Evolutionary conservation across 2,329 filamentous ascomycete species (phyloP).

Genomic region (Ambrosiella xylebori): DNA sequence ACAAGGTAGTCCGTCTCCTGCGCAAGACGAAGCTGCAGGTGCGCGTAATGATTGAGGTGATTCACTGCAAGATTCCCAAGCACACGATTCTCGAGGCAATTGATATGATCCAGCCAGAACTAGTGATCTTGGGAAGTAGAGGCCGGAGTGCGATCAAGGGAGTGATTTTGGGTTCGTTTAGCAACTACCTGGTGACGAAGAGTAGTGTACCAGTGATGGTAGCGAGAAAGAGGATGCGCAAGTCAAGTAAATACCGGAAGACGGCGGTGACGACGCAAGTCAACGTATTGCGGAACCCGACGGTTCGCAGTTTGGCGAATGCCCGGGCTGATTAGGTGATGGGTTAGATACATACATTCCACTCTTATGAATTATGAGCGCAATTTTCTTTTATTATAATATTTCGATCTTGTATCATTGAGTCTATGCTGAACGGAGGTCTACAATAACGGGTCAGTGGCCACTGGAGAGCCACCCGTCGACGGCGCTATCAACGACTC

Average conservation of each 20-base stretch:
- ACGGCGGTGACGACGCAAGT: slow-evolving; percentile 49
- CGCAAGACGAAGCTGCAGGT: slow-evolving; percentile 87
- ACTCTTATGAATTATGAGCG: too few species aligned
- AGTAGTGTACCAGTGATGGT: slow-evolving; percentile 97
- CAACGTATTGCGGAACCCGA: slow-evolving; percentile 63
- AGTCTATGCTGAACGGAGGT: too few species aligned
- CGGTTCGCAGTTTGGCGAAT: slow-evolving; percentile 46
- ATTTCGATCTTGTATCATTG: too few species aligned
- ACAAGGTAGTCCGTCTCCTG: slow-evolving; percentile 67
- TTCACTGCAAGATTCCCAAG: slow-evolving; percentile 95
- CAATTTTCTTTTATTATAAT: too few species aligned
- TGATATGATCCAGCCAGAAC: slow-evolving; percentile 74
- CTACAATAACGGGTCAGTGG: too few species aligned
- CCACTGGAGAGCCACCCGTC: too few species aligned
- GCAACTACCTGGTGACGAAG: slow-evolving; percentile 93
- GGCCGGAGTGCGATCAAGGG: slow-evolving; percentile 86
- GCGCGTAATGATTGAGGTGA: slow-evolving; percentile 82
- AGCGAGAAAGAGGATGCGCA: slow-evolving; percentile 72
- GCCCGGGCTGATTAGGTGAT: slow-evolving; percentile 55
- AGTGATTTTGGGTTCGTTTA: slow-evolving; percentile 88
- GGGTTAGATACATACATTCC: neutral
- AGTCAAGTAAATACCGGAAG: slow-evolving; percentile 67
- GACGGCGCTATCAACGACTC: too few species aligned
- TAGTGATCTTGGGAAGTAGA: slow-evolving; percentile 83
- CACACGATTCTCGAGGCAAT: slow-evolving; percentile 96